Base-by-base conservation (phyloP, 2,329 filamentous ascomycete genomes). In the Atkinsonella hypoxylon region DNA sequence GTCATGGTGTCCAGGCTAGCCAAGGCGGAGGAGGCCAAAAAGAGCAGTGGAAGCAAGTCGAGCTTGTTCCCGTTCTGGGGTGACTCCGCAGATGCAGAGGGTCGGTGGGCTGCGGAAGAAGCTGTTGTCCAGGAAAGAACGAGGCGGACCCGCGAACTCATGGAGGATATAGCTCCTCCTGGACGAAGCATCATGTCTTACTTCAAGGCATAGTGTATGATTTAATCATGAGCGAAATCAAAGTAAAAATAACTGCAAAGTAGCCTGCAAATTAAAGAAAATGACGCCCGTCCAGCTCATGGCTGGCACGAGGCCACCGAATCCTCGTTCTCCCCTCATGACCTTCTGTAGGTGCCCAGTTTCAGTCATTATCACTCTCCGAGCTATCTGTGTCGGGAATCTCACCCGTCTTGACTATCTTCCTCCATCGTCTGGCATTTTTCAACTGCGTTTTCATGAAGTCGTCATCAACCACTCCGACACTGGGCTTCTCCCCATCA, bases 1-100 rank as follows among this genome's bases (percentile, higher is more conserved):
- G 77, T 74, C 30, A 97, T 97, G 85, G 82, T 93, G 18, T 71
- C 73, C 11, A 75, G 75, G 51, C 73, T 94, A 45, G 78, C 78
- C 26, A 69, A 67, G 48, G 73, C 75, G 40, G 75, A 80, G 59
- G 64, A 65, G 40, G 62, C 62, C 34, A 62, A 64, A 53, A 63
- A 68, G 52, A 66, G 58, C n/a, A 57, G 56, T 11, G 70, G 71
- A 50, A 20, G 61, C 51, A 57, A 59, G 30, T 51, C 62, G 0
- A 53, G 59, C 50, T 56, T 66, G n/a, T 67, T 70, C 26, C 65
- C 65, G 2, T 67, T 69, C 56, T 70, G 67, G 60, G 64, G 59
- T 32, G 56, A 60, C 38, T 61, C 62, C 11, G 59, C 60, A 41
- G 68, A 71, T 9, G 47, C 50, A 11, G 66, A 70, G 26, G 71